Evolutionary conservation across 2,329 filamentous ascomycete species (phyloP).

Genomic region (Ophidiomyces ophidiicola): DNA sequence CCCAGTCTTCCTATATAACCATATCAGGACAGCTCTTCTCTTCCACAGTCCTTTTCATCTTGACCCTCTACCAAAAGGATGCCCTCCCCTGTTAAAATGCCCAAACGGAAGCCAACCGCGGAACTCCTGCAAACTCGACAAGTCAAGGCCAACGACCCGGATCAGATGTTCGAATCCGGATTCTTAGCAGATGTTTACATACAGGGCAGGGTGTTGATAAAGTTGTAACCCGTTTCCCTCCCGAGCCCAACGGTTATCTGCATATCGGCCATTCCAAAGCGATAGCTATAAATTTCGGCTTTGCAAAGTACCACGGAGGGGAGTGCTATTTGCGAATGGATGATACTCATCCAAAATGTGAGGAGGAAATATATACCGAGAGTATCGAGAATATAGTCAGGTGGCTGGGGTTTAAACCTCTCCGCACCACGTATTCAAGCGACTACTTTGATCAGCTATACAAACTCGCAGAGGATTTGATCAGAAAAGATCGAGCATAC

Average conservation of each 20-base stretch:
- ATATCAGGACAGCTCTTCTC: too few relatives aligned
- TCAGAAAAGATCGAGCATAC: slow-evolving; percentile 56
- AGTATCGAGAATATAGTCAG: slow-evolving; percentile 75
- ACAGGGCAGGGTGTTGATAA: slow-evolving; percentile 20
- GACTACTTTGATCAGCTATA: slow-evolving; percentile 85
- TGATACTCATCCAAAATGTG: slow-evolving; percentile 88
- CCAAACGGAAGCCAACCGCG: too few relatives aligned
- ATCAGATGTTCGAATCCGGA: slow-evolving; percentile 67
- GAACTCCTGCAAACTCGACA: too few relatives aligned
- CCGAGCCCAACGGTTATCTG: slow-evolving; percentile 83
- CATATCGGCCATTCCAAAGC: slow-evolving; percentile 93
- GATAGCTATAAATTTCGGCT: slow-evolving; percentile 92
- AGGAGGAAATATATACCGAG: slow-evolving; percentile 78
- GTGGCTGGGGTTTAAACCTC: slow-evolving; percentile 70
- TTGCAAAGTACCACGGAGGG: slow-evolving; percentile 72
- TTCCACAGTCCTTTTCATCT: too few relatives aligned
- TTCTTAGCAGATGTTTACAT: slow-evolving; percentile 60
- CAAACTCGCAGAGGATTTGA: slow-evolving; percentile 74
- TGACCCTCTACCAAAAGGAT: too few relatives aligned
- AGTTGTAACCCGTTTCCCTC: slow-evolving; percentile 60
- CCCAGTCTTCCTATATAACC: too few relatives aligned
- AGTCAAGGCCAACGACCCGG: too few relatives aligned
- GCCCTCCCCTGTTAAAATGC: too few relatives aligned
- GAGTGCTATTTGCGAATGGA: slow-evolving; percentile 70
- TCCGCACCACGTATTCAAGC: slow-evolving; percentile 69